Conservation (phyloP, 2,329 filamentous ascomycete genomes). For the Arachnomyces sp. region DNA sequence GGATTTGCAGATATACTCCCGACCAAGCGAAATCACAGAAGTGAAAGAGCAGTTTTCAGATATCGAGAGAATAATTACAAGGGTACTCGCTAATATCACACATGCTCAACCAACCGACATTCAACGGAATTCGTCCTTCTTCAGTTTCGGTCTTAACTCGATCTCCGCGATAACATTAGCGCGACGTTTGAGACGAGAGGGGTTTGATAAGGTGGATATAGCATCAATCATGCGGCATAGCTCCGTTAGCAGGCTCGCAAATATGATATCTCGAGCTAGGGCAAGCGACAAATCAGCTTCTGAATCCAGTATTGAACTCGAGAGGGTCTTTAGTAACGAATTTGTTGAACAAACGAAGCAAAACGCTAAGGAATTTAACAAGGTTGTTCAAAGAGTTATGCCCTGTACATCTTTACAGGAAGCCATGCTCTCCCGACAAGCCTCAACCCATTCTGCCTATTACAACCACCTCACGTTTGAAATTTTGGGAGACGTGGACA, state of each 20-base stretch:
- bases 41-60: slow-evolving; percentile 42
- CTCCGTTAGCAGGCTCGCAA: slow-evolving; percentile 56
- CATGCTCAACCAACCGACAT: slow-evolving; percentile 42
- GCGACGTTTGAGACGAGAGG: slow-evolving; percentile 43
- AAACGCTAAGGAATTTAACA: slow-evolving; percentile 25
- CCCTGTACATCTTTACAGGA: slow-evolving; percentile 85
- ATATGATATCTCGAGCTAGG: slow-evolving; percentile 12
- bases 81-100: slow-evolving; percentile 47
- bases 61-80: slow-evolving; percentile 50
- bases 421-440: slow-evolving; percentile 65
- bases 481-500: slow-evolving; percentile 44
- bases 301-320: background rate
- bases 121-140: slow-evolving; percentile 62
- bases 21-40: slow-evolving; percentile 18
- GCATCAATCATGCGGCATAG: slow-evolving; percentile 63
- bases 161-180: slow-evolving; percentile 69
- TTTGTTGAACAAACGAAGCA: slow-evolving; percentile 25
- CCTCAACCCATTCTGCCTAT: slow-evolving; percentile 50
- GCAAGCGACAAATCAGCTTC: background rate
- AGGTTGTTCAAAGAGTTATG: slow-evolving; percentile 49
- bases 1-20: slow-evolving; percentile 38
- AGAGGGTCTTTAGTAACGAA: slow-evolving; percentile 15
- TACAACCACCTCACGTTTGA: slow-evolving; percentile 64
- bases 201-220: slow-evolving; percentile 51
- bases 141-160: slow-evolving; percentile 74